Conservation (phyloP, 78 protist species). For the Isochrysis galbana region DNA sequence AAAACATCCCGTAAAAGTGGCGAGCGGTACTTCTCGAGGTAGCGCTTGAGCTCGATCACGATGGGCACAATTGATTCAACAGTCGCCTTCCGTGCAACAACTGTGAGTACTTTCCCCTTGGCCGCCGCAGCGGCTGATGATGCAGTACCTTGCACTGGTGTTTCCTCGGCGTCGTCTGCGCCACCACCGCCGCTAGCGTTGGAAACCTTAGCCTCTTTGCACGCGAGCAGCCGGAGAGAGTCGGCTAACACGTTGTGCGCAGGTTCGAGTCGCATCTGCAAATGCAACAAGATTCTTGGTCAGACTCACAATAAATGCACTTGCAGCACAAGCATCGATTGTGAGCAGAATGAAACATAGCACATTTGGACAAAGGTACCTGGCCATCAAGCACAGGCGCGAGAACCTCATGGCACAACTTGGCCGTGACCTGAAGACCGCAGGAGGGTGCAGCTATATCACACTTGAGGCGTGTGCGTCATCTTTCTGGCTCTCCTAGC, state of each 20-base stretch:
- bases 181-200: neutral
- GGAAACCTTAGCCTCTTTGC: neutral
- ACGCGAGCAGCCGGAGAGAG: neutral
- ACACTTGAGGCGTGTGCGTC: no score
- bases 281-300: no score
- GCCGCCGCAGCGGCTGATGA: neutral
- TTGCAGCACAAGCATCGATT: no score
- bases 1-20: neutral
- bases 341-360: no score
- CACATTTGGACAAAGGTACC: no score
- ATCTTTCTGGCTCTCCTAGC: no score
- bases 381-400: neutral
- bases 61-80: neutral
- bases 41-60: constrained; percentile 11
- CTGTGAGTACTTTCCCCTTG: neutral
- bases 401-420: neutral
- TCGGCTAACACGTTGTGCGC: neutral
- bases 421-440: neutral
- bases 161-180: neutral
- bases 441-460: neutral
- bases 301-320: no score
- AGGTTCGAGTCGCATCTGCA: no score
- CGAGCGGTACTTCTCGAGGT: neutral
- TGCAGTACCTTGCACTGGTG: neutral
- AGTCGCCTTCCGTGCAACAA: neutral